Base-by-base conservation (phyloP, 352 stramenopile species). In the Thraustochytrium aureum region DNA sequence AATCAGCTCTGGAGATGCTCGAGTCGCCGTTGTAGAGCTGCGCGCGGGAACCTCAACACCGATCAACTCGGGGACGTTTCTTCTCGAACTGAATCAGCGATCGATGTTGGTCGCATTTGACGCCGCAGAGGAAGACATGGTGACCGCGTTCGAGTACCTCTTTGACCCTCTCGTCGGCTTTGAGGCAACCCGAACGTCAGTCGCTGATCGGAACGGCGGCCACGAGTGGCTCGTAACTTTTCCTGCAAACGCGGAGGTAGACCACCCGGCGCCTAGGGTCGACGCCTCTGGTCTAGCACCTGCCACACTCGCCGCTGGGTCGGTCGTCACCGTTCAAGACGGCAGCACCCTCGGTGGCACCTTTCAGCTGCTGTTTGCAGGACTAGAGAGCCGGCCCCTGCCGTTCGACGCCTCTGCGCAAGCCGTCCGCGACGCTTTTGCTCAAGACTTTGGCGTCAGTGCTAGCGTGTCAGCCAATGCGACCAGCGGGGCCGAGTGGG, bases 191-290 rank as follows among this genome's bases (percentile, higher is more conserved):
- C 64, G 64, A 10, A 61, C 64, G 7, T 10, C 69, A 26, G 14
- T 14, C 10, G 14, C 69, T 30, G 52, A 79, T 47, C 52, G 22
- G 30, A 79, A 79, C 37, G 69, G 69, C 50, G 69, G 1, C 6
- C 67, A 67, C 59, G 35, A n/a, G 30, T 79, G 69, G 69, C 14
- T 17, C 4, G 43, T 50, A 14, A 79, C 69, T 10, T 79, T 79
- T 54, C 69, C 69, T 3, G 26, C 56, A 10, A 26, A 10, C 22
- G 50, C 22, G 54, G 0, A 38, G n/a, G 12, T 20, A 3, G 26
- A 22, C 56, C 32, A 38, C 22, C 4, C 14, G n/a, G 56, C 4
- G 69, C 50, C 14, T 33, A 38, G 5, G 33, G 37, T 67, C 14
- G 56, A 79, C 54, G 20, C 41, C n/a, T 22, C 32, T 12, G 69